A percentile compares a stretch with the other conserved stretches of the same genome.
phyloP scores from a whole-genome alignment of 495 filamentous ascomycete species.

The Glutinoglossum americanum region DNA sequence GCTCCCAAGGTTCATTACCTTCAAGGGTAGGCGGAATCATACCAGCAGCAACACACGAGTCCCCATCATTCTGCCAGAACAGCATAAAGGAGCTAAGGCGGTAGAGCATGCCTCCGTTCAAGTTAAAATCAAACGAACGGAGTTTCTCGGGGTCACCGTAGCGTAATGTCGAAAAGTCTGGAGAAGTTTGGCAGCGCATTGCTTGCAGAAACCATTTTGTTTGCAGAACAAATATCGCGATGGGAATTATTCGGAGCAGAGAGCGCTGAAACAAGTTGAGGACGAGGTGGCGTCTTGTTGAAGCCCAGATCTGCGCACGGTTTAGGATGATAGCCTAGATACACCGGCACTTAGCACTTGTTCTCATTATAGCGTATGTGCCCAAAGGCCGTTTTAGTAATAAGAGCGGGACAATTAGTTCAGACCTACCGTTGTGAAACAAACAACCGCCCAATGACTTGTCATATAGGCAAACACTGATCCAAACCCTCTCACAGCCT shows the following conservation, averaged over 20 bases:
- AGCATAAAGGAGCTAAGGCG: conserved; percentile 42
- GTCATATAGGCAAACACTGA: conserved; percentile 68
- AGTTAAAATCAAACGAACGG: conserved; percentile 49
- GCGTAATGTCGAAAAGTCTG: conserved; percentile 46
- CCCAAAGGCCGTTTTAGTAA: background rate
- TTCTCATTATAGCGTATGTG: background rate
- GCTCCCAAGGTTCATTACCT: conserved; percentile 15
- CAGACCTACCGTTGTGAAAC: conserved; percentile 45
- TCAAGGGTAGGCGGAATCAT: conserved; percentile 34
- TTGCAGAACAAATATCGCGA: conserved; percentile 52
- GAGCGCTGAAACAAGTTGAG: conserved; percentile 53
- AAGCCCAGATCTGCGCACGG: conserved; percentile 81
- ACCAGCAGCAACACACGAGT: conserved; percentile 46
- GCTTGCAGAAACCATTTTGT: conserved; percentile 51
- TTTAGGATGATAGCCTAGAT: conserved; percentile 65
- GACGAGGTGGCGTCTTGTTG: conserved; percentile 51
- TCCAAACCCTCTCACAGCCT: background rate
- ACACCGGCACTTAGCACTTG: conserved; percentile 5
- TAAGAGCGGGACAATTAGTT: background rate
- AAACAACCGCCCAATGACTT: conserved; percentile 80
- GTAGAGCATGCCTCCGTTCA: conserved; percentile 47
- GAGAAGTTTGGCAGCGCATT: conserved; percentile 80
- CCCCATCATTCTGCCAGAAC: conserved; percentile 41
- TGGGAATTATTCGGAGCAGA: conserved; percentile 48
- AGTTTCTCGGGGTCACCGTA: conserved; percentile 49